Base-by-base conservation (phyloP, 2,329 filamentous ascomycete species). In the Sclerotinia trifoliorum region DNA sequence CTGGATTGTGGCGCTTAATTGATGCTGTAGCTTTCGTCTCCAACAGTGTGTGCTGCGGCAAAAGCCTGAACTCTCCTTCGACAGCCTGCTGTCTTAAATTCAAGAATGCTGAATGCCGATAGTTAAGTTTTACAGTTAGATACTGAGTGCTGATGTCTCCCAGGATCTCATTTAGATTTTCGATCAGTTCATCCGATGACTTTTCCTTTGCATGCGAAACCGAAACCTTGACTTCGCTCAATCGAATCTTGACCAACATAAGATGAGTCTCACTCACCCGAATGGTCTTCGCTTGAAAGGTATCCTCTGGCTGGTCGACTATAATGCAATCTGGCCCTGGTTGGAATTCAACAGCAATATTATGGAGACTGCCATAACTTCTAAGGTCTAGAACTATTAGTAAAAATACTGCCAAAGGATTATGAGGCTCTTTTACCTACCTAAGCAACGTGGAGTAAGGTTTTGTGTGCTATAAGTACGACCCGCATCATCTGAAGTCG, bases 151-250 rank as follows among this genome's bases (percentile, higher is more conserved):
- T 76, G 4, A 79, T 79, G 65, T 81, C 79, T 42, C 86, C 85
- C 3, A 89, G 81, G 67, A 87, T 82, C 42, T 80, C 78, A 73
- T 89, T 85, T 15, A 89, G 79, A 68, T 88, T 85, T 32, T 85
- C 81, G 21, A 90, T 86, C 44, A 89, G 78, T 52, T 84, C 80
- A 17, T 88, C 85, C 0, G 86, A 83, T 51, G 79, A 81, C 24
- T 61, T 57, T 58, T 81, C 79, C 44, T 78, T 78, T 11, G 73
- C 44, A 65, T 81, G 77, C 26, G 62, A 66, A n/a, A 42, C 21
- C 7, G 68, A 44, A 21, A 60, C 11, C 26, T 61, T 69, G n/a
- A 73, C 60, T 54, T 69, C 72, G 44, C 68, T 68, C 15, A 78
- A 68, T 35, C 68, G 68, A 17, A 77, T 64, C 62, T 75, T 76